Evolutionary conservation across 441 rosid species (phyloP).

Genomic region (Jatropha podagrica): DNA sequence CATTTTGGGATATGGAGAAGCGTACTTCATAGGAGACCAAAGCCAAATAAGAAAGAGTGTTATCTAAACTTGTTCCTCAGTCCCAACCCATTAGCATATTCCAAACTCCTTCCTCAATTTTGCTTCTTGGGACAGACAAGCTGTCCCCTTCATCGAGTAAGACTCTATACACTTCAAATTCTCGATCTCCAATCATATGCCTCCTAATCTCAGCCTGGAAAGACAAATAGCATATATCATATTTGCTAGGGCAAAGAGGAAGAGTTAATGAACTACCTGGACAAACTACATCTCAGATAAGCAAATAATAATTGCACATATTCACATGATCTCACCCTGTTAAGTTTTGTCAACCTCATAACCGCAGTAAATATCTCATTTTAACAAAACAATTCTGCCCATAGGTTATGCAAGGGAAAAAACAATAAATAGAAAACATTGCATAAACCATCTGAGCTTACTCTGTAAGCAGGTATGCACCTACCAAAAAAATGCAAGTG

Average conservation of each 20-base stretch:
- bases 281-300: background rate
- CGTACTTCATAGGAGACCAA: slow-evolving; percentile 14
- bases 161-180: slow-evolving; percentile 90
- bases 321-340: background rate
- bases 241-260: background rate
- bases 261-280: too few relatives aligned
- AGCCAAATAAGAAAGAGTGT: slow-evolving; percentile 5
- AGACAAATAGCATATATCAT: background rate
- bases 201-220: slow-evolving; percentile 81
- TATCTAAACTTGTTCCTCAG: slow-evolving; percentile 23
- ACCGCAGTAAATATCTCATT: background rate
- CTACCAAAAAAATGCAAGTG: slow-evolving; percentile 79
- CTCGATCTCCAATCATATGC: slow-evolving; percentile 67
- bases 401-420: background rate
- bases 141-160: slow-evolving; percentile 78
- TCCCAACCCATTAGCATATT: slow-evolving; percentile 90
- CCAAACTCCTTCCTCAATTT: slow-evolving; percentile 77
- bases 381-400: slow-evolving; percentile 1
- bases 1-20: slow-evolving; percentile 3
- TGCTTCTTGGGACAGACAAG: slow-evolving; percentile 39
- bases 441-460: background rate
- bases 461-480: slow-evolving; percentile 12
- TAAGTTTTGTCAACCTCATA: slow-evolving; percentile 15
- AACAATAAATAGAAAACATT: background rate
- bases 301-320: background rate